Evolutionary conservation across 164 flowering plant genomes (phyloP), one percentile per base, ranked within the genome.

Genomic region (Berberis vulgaris): DNA sequence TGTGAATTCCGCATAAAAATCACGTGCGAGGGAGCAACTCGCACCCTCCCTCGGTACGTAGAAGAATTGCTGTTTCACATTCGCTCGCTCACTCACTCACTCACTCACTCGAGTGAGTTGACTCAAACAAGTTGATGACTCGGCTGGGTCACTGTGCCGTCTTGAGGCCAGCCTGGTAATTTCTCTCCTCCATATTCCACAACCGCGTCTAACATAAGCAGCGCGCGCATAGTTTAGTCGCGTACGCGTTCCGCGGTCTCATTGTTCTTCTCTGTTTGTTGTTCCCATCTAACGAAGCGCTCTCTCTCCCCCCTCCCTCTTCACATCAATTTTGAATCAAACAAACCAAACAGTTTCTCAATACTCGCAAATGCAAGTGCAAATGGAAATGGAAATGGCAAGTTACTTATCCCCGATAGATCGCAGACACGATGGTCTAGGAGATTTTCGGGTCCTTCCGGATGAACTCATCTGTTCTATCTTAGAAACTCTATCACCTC

Each of bases 401-500:
- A 26, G 57, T 6, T 40, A 5, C 0, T 40, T 52, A 9, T 45
- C n/a, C n/a, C 60, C 57, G 4, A 78, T 63, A 61, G 93, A 89
- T 77, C 92, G 98, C 54, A 71, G 96, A 59, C 54, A 74, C 1
- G 88, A 79, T 7, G 96, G 88, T 57, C 90, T 92, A 3, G 98
- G 98, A 43, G 78, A 79, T 64, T 75, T 92, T 8, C 65, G 72
- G 38, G 75, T 79, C 13, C 78, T 92, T 43, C 88, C 98, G 10
- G 98, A 92, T 45, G 96, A 92, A 70, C 61, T 79, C 67, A 66
- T 92, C 65, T 84, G 87, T 43, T 50, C 66, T 1, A 76, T 85
- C 54, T n/a, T 89, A 44, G 81, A 77, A 5, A 7, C 1, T 46
- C 87, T 92, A 65, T 5, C 81, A 63, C 81, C 83, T 64, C 86